Evolutionary conservation across 1,284 basidiomycete genomes (phyloP), one percentile per base, ranked within the genome.

Genomic region (Rhodotorula sp.): DNA sequence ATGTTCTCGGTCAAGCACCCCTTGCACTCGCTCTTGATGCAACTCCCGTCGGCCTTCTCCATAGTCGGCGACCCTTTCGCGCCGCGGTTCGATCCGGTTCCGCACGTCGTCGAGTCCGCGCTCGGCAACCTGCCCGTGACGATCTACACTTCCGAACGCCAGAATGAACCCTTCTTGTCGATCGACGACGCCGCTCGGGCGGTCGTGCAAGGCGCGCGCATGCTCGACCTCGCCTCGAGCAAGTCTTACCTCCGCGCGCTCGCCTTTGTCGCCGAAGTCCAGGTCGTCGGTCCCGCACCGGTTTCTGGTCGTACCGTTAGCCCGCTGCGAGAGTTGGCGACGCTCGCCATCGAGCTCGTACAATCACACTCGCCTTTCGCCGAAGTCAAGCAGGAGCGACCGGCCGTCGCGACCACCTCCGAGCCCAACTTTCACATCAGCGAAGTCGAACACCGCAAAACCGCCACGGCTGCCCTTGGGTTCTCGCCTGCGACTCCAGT

Each of bases 31-130:
- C 66, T 77, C 22, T 62, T 75, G 24, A 69, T 77, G 20, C 72
- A 71, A n/a, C 69, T 77, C 14, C 75, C 76, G 15, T 72, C 76
- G 5, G 68, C 71, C 57, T 66, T 66, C 60, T 76, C 74, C 29
- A 70, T 76, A 56, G 58, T 76, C 51, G 76, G 76, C 29, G 75
- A 77, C 49, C 70, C 75, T 26, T 77, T 71, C 66, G 44, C 75
- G 2, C 64, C 75, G 17, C 75, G 76, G 4, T 74, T 70, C 48
- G 69, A 72, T 33, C 69, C 72, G 14, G 68, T 76, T 48, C 75
- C 75, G 5, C 71, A 74, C 68, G 48, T 77, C 49, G 71, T 77
- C 59, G 71, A 77, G 7, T 75, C 73, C 6, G 76, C 76, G 1
- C 74, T 77, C 49, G 75, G 72, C 2, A 72, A 77, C 61, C 66